Evolutionary conservation across 2,329 filamentous ascomycete genomes (phyloP), one percentile per base, ranked within the genome.

Genomic region (Massarina eburnea): DNA sequence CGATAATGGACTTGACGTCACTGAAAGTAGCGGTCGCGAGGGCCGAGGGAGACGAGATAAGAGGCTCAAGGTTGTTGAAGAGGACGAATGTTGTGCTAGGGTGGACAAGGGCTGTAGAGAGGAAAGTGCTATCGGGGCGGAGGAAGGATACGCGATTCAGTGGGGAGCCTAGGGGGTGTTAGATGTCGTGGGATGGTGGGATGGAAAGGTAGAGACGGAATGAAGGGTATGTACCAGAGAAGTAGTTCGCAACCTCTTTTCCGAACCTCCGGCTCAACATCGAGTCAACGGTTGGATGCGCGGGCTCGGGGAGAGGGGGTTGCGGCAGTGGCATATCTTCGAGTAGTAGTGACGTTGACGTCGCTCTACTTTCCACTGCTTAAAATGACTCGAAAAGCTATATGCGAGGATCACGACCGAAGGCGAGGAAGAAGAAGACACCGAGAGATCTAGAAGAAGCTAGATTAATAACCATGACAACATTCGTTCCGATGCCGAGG

Each of bases 141-240:
- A 94, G 76, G 71, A 92, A 94, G 14, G 86, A 89, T 37, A 91
- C 80, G 36, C 89, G 84, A 74, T 94, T 92, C 46, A 92, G 72
- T 6, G 85, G 86, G 43, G 82, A 86, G 56, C 88, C 86, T 76
- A 10, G n/a, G 5, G 4, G 4, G 5, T 30, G 12, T 30, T 24
- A 34, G 8, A 3, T 21, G n/a, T n/a, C 20, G 36, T 40, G 18
- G 27, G 20, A 15, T 18, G 39, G 14, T 21, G 36, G 19, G n/a
- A 19, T 34, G 17, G 27, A 17, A 19, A n/a, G n/a, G 33, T 29
- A 17, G 39, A 15, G n/a, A n/a, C n/a, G 7, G 32, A 26, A 22
- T 27, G 18, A 21, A 6, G 26, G 27, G 35, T 32, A 33, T 8
- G 33, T 61, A 74, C 73, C 77, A 39, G 87, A 83, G 72, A 91